Evolutionary conservation across 169 alveolate species (phyloP).

Genomic region (Cryptosporidium baileyi): DNA sequence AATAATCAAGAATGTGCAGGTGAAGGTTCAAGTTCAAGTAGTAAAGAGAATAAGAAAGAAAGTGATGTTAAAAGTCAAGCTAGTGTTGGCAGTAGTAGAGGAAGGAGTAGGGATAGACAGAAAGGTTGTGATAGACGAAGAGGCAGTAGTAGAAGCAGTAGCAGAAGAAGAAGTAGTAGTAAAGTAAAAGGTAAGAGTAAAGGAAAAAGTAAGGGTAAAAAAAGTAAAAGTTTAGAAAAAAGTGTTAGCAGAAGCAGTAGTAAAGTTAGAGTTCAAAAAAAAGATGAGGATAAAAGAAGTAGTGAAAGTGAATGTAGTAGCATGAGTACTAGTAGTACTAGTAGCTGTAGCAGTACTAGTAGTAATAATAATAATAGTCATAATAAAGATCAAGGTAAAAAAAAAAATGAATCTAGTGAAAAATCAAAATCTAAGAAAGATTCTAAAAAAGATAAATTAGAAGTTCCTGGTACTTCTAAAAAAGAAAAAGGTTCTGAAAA

Average conservation of each 20-base stretch:
- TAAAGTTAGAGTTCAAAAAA: not conserved
- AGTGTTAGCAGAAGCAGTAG: not conserved
- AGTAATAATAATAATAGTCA: not conserved
- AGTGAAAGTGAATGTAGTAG: not conserved
- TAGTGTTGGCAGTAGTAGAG: not conserved
- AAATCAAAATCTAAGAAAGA: no score
- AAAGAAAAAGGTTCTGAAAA: not conserved
- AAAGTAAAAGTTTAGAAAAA: not conserved
- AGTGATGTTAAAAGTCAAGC: not conserved
- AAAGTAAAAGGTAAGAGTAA: not conserved
- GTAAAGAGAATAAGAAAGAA: no score
- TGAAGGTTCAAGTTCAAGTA: not conserved
- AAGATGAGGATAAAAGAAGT: not conserved
- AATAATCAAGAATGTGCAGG: no score
- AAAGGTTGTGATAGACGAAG: not conserved
- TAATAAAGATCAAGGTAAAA: not conserved
- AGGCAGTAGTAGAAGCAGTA: not conserved
- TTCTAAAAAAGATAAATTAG: no score
- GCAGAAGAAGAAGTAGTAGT: not conserved
- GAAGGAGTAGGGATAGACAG: not conserved
- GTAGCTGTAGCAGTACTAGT: not conserved
- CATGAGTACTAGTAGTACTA: not conserved
- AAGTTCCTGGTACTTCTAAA: not conserved
- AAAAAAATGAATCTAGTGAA: no score
- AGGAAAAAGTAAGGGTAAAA: not conserved